phyloP scores from a whole-genome alignment of 2,329 filamentous ascomycete species.

The Fusarium miscanthi region DNA sequence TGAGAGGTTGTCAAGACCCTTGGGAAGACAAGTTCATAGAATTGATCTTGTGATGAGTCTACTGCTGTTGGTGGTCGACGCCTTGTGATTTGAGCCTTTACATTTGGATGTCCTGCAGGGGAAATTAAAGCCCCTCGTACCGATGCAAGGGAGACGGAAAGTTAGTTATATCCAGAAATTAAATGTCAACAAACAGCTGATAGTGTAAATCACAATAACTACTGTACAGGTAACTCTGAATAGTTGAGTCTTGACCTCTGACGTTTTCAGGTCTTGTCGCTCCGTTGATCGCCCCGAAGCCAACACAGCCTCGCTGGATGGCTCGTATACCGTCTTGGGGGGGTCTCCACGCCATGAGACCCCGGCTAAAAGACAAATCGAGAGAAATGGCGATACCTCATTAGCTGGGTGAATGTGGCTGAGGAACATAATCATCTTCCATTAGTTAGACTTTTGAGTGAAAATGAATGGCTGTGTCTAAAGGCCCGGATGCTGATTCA shows the following conservation, averaged over 20 bases:
- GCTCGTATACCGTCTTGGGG: slow-evolving; percentile 31
- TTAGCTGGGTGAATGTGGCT: slow-evolving; percentile 18
- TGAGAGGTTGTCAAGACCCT: not conserved
- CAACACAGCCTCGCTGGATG: slow-evolving; percentile 22
- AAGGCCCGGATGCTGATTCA: slow-evolving; percentile 24
- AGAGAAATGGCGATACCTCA: slow-evolving; percentile 6
- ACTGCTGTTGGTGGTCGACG: not conserved
- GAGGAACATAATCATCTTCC: not conserved
- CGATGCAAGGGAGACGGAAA: slow-evolving; percentile 30
- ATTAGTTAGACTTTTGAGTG: slow-evolving; percentile 11
- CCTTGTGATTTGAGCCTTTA: not conserved
- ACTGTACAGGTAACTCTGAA: not conserved
- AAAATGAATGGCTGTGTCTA: slow-evolving; percentile 1
- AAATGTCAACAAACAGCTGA: not conserved
- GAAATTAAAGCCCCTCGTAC: slow-evolving; percentile 29
- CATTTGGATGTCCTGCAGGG: slow-evolving; percentile 9
- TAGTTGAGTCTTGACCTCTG: not conserved
- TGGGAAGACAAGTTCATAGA: not conserved
- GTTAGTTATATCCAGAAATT: not conserved
- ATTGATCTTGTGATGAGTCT: not conserved
- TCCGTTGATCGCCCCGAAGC: slow-evolving; percentile 28
- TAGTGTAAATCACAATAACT: not conserved
- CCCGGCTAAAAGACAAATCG: slow-evolving; percentile 16
- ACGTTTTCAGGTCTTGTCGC: not conserved
- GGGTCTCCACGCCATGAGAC: slow-evolving; percentile 19